Base-by-base conservation (phyloP, 2,329 filamentous ascomycete genomes). In the Sporothrix curviconia region DNA sequence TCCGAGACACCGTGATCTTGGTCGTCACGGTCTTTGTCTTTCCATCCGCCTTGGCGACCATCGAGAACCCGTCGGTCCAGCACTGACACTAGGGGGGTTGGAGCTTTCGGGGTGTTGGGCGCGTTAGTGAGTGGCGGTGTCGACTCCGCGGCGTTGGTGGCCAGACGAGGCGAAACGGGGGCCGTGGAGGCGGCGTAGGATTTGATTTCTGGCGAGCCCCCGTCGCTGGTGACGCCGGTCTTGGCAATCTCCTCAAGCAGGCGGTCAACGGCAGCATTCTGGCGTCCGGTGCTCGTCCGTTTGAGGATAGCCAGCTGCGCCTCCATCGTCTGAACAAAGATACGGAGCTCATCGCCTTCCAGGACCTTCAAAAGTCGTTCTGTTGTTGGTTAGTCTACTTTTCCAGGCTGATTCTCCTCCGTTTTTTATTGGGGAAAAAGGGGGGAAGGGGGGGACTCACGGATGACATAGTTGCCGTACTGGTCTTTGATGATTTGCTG, bases 391-490 rank as follows among this genome's bases (percentile, higher is more conserved):
- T n/a, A n/a, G n/a, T n/a, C n/a, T n/a, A n/a, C n/a, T n/a, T n/a
- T n/a, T n/a, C n/a, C n/a, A n/a, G n/a, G n/a, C n/a, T n/a, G n/a
- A n/a, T n/a, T n/a, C n/a, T n/a, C n/a, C n/a, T n/a, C n/a, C n/a
- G n/a, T n/a, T n/a, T n/a, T n/a, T n/a, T n/a, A n/a, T n/a, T n/a
- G n/a, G n/a, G 24, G 11, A 25, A 15, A 17, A n/a, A 11, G 30
- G 6, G 17, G 34, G 30, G 12, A 50, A 43, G 11, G 22, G 5
- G 2, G 19, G n/a, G 25, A 84, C 90, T 84, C 83, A 95, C 91
- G 92, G 61, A 97, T 87, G 6, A 97, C 92, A 69, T 97, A 99
- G 71, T 99, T 99, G 60, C 90, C 94, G 69, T 86, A 97, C 62
- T 90, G 87, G 68, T 99, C 92, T 63, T 86, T 89, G 79, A 96